Conservation (phyloP, 306 rosid species). For the Vachellia pachyceras region DNA sequence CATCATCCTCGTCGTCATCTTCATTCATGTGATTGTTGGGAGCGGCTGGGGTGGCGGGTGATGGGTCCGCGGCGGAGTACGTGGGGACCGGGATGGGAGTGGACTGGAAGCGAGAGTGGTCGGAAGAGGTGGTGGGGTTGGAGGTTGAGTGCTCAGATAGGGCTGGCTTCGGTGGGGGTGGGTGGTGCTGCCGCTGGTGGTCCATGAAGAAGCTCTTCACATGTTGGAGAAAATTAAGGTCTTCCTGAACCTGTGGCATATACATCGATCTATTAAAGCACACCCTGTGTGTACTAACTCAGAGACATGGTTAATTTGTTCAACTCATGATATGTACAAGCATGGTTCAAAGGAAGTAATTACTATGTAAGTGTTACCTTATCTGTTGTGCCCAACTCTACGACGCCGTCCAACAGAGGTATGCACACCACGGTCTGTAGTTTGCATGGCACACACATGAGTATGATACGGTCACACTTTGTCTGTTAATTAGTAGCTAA, state of each 20-base stretch:
- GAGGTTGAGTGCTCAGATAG: constrained; percentile 91
- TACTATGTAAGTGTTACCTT: constrained; percentile 48
- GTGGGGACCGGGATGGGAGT: not conserved
- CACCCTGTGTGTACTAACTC: not conserved
- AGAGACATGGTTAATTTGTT: not conserved
- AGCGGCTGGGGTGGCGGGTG: constrained; percentile 12
- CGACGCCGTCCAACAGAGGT: constrained; percentile 87
- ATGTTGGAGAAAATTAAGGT: constrained; percentile 67
- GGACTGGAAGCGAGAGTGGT: constrained; percentile 14
- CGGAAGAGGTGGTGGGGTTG: constrained; percentile 71
- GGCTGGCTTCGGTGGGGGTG: constrained; percentile 74
- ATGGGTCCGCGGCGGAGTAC: constrained; percentile 30
- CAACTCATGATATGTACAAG: not conserved
- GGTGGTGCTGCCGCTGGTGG: constrained; percentile 45
- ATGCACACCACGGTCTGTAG: constrained; percentile 90
- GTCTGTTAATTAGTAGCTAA: not conserved
- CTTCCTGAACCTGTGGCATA: constrained; percentile 66
- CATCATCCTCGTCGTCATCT: constrained; percentile 52
- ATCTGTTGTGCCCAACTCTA: constrained; percentile 84
- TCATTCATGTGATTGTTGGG: constrained; percentile 47
- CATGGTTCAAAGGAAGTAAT: not conserved
- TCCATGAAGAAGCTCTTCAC: constrained; percentile 70
- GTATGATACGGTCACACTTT: not conserved
- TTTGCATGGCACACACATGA: constrained; percentile 13
- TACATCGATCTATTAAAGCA: not conserved